Conservation (phyloP, 805 yeast genomes). For the Pichia paraexigua region DNA sequence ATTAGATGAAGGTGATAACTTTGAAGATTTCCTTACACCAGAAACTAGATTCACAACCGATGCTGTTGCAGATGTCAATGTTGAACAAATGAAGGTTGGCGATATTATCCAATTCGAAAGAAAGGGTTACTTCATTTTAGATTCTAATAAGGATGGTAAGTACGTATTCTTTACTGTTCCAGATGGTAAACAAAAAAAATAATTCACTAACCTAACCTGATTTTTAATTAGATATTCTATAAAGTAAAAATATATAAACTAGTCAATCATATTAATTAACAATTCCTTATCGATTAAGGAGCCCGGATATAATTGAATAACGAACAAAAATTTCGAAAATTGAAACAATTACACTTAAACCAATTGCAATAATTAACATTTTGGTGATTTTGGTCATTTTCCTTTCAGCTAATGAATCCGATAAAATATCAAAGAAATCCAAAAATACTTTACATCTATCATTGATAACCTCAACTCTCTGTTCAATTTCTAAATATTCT, state of each 20-base stretch:
- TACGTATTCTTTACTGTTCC: slow-evolving; percentile 88
- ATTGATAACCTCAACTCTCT: slow-evolving; percentile 85
- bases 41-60: slow-evolving; percentile 74
- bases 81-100: slow-evolving; percentile 69
- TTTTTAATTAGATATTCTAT: too few species aligned
- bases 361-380: slow-evolving; percentile 78
- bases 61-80: slow-evolving; percentile 76
- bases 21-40: slow-evolving; percentile 85
- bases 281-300: neutral
- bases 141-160: slow-evolving; percentile 49
- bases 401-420: slow-evolving; percentile 89
- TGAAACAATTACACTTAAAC: slow-evolving; percentile 70
- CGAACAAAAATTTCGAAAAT: slow-evolving; percentile 60
- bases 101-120: slow-evolving; percentile 93
- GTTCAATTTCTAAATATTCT: slow-evolving; percentile 91
- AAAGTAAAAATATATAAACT: neutral
- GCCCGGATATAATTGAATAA: slow-evolving; percentile 37
- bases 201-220: neutral
- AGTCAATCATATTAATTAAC: neutral
- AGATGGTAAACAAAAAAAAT: slow-evolving; percentile 76
- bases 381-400: slow-evolving; percentile 88
- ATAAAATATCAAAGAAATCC: slow-evolving; percentile 87
- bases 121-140: slow-evolving; percentile 91
- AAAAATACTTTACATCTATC: slow-evolving; percentile 90
- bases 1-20: slow-evolving; percentile 87